Conservation (phyloP, 805 yeast species). For the Metschnikowia lochheadii region DNA sequence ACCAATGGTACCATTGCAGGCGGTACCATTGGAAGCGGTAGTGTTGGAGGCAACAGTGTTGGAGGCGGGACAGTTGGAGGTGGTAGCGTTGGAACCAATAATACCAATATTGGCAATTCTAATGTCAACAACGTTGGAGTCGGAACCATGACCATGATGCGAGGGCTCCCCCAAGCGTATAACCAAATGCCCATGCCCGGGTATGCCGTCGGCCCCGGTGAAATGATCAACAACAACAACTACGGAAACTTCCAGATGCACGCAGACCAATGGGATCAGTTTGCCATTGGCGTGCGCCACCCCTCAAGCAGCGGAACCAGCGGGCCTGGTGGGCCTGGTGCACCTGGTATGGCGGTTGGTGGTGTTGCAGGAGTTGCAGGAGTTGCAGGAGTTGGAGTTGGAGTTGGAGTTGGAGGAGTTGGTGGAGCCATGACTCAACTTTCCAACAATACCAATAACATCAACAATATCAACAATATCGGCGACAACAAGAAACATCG, state of each 20-base stretch:
- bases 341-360: background rate
- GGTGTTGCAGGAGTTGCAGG: background rate
- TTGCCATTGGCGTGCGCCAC: slow-evolving; percentile 9
- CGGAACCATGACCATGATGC: background rate
- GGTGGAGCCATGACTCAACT: too few relatives aligned
- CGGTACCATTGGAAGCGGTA: background rate
- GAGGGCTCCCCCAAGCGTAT: slow-evolving; percentile 4
- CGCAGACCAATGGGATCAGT: slow-evolving; percentile 16
- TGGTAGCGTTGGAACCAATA: too few relatives aligned
- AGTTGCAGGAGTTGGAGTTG: too few relatives aligned
- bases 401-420: too few relatives aligned
- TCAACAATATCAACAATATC: background rate
- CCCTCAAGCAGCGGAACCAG: background rate
- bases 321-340: background rate
- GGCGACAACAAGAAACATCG: background rate
- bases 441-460: too few relatives aligned
- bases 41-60: background rate
- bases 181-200: slow-evolving; percentile 12
- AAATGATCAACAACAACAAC: slow-evolving; percentile 2
- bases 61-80: background rate
- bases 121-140: background rate
- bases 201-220: slow-evolving; percentile 9
- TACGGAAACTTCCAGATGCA: slow-evolving; percentile 11
- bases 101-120: too few relatives aligned
- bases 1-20: too few relatives aligned